A percentile compares a stretch with the other conserved stretches of the same genome.
phyloP scores from a whole-genome alignment of 2,329 filamentous ascomycete genomes.

The Aspergillus pseudoviridinutans region DNA sequence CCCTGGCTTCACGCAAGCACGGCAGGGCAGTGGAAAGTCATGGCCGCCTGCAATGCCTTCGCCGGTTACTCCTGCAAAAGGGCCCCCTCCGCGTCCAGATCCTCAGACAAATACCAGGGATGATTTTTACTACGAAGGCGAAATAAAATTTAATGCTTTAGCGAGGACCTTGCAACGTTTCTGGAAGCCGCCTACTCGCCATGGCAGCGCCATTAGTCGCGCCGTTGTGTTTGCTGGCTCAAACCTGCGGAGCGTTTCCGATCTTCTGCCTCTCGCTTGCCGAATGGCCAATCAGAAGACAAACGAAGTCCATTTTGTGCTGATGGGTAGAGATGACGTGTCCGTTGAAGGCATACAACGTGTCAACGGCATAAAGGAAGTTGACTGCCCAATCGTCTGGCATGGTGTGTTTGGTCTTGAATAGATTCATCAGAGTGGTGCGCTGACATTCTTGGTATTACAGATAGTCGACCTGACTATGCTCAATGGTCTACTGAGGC shows the following conservation, averaged over 20 bases:
- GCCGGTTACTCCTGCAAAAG: conserved; percentile 5
- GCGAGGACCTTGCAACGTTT: conserved; percentile 60
- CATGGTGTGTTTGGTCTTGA: conserved; percentile 48
- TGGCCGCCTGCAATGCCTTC: conserved; percentile 7
- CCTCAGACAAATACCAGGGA: conserved; percentile 19
- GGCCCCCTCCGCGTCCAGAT: conserved; percentile 11
- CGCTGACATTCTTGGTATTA: conserved; percentile 2
- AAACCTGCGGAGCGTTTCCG: conserved; percentile 67
- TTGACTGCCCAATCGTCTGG: conserved; percentile 61
- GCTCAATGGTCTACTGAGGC: conserved; percentile 64
- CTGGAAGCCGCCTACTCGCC: conserved; percentile 50
- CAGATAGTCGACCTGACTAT: conserved; percentile 71
- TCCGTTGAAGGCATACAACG: conserved; percentile 64
- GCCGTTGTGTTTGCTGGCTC: conserved; percentile 71
- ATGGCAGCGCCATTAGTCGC: conserved; percentile 56
- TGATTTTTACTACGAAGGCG: conserved; percentile 60
- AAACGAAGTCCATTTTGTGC: conserved; percentile 75
- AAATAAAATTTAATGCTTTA: conserved; percentile 65
- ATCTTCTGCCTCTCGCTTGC: conserved; percentile 77
- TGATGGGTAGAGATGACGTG: conserved; percentile 71
- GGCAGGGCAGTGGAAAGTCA: conserved; percentile 9
- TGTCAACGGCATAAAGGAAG: conserved; percentile 72
- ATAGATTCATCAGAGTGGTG: background rate
- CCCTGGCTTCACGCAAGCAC: conserved; percentile 16
- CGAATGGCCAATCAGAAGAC: conserved; percentile 69